Evolutionary conservation across 2,329 filamentous ascomycete genomes (phyloP), one percentile per base, ranked within the genome.

Genomic region (Colletotrichum phormii): DNA sequence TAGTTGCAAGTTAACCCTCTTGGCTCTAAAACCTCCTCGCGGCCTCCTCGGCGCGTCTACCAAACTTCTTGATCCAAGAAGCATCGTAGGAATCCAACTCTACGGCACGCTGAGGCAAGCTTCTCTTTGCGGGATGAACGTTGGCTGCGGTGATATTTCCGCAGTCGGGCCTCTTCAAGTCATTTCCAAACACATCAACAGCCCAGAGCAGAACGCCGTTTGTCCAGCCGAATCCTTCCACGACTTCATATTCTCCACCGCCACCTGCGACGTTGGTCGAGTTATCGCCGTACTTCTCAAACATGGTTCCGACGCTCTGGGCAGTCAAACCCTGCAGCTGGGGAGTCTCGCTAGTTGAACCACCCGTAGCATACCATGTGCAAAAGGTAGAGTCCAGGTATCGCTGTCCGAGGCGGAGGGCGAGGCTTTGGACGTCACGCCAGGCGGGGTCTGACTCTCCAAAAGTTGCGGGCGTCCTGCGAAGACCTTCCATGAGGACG

Each of bases 161-260:
- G 74, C 89, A 91, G 58, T 91, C 82, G 0, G 91, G 91, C 31
- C 87, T 82, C 75, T 79, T 84, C 70, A 93, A 79, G 75, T 86
- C 81, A 76, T 86, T 84, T 13, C 85, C 88, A 81, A 93, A 93
- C 8, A 85, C 86, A 76, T 93, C 91, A 9, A 87, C 90, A 1
- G 87, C 84, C 90, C 91, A 93, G 64, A 93, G 89, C 35, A 93
- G 79, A 64, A 93, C 90, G 35, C 91, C 91, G 75, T 93, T 93
- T 1, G 89, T 90, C 91, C 91, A 93, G 7, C 91, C 91, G 76
- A 93, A 93, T 1, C 91, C 91, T 81, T 92, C 89, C 3, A 92
- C 91, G 6, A 93, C 91, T 66, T 89, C 86, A 79, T 93, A 93
- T 83, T 93, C 91, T 75, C 91, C 91, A 6, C 91, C 91, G 7